Evolutionary conservation across 208 protist species (phyloP).

Genomic region (Entamoeba invadens): DNA sequence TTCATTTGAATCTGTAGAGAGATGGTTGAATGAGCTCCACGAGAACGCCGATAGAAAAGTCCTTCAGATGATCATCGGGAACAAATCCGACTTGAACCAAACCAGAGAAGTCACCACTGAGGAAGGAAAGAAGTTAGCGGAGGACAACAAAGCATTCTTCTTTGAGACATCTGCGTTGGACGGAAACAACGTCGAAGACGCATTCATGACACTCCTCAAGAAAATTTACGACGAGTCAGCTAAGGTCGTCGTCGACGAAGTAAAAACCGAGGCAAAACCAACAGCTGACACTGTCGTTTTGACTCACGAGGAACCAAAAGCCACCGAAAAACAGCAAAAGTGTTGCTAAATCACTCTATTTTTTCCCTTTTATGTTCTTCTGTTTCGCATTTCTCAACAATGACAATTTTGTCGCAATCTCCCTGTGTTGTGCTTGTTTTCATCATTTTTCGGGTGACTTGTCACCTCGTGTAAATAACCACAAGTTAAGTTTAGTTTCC

Average conservation of each 20-base stretch:
- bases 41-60: background rate
- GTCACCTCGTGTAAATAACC: too few relatives aligned
- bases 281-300: background rate
- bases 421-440: too few relatives aligned
- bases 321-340: background rate
- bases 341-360: background rate
- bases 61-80: background rate
- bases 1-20: constrained; percentile 5
- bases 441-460: too few relatives aligned
- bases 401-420: too few relatives aligned
- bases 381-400: too few relatives aligned
- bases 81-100: background rate
- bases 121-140: background rate
- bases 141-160: background rate
- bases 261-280: background rate
- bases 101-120: background rate
- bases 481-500: too few relatives aligned
- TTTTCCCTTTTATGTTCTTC: background rate
- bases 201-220: background rate
- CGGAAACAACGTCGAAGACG: background rate
- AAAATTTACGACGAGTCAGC: background rate
- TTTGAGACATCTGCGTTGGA: background rate
- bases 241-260: background rate
- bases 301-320: background rate
- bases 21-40: background rate